Evolutionary conservation across 192 early-diverging fungal species (phyloP).

Genomic region (Coemansia sp.): DNA sequence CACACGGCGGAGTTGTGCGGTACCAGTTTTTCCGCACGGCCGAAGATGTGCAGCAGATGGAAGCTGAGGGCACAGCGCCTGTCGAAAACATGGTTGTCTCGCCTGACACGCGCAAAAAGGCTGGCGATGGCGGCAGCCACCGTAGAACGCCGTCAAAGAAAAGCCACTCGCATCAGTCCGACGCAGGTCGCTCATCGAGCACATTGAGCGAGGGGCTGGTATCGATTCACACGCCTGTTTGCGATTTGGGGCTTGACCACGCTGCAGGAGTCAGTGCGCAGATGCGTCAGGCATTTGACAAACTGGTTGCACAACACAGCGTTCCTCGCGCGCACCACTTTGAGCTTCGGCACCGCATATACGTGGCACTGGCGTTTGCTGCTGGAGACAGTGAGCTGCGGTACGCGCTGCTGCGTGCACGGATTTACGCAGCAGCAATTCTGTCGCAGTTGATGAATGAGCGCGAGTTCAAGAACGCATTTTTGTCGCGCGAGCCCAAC

Average conservation of each 20-base stretch:
- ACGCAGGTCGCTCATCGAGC: neutral
- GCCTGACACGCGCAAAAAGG: constrained; percentile 6
- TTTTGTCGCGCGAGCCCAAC: constrained; percentile 89
- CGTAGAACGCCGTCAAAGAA: constrained; percentile 19
- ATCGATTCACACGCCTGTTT: constrained; percentile 57
- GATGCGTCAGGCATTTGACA: constrained; percentile 57
- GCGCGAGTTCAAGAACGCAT: constrained; percentile 60
- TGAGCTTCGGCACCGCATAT: constrained; percentile 75
- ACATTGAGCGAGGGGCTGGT: constrained; percentile 34
- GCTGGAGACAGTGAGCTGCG: constrained; percentile 50
- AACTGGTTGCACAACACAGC: constrained; percentile 64
- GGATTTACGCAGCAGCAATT: constrained; percentile 77
- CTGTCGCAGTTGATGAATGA: constrained; percentile 63
- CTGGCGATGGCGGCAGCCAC: constrained; percentile 6
- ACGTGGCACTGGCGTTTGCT: constrained; percentile 66
- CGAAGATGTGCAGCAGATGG: constrained; percentile 43
- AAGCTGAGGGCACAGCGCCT: neutral
- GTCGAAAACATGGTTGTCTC: neutral
- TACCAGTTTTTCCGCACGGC: constrained; percentile 53
- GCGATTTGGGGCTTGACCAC: constrained; percentile 21
- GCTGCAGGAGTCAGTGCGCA: constrained; percentile 30
- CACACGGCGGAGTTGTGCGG: constrained; percentile 27
- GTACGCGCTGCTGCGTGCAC: constrained; percentile 64
- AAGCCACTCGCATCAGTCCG: constrained; percentile 11
- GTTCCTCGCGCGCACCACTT: constrained; percentile 75